Evolutionary conservation across 768 basidiomycete species (phyloP), one percentile per base, ranked within the genome.

Genomic region (Mycena alexandri): DNA sequence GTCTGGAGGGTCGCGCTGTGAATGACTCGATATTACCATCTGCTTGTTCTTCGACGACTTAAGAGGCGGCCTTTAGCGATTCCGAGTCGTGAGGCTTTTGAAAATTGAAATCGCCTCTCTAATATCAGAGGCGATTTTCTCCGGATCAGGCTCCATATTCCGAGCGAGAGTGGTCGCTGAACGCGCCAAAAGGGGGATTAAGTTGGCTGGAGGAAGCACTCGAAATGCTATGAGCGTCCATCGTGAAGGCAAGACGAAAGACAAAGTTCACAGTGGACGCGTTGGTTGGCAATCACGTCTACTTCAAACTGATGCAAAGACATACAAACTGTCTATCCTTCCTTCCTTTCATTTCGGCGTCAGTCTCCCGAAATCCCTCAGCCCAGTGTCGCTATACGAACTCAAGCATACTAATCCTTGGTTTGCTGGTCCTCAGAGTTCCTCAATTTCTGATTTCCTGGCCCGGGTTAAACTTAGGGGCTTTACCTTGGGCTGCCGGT

Each of bases 121-220:
- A n/a, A n/a, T n/a, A n/a, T n/a, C n/a, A n/a, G n/a, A n/a, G n/a
- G 59, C 63, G 38, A 65, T 61, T 57, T 70, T 58, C 47, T 65
- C 59, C 19, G 54, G 63, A 59, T 65, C 54, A 11, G 33, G 55
- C n/a, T 48, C 55, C 2, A 41, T 38, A 21, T 41, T 55, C 42
- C 63, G 57, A 56, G 8, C 4, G 29, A 13, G 13, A 36, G 48
- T 34, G 41, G 53, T 24, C 21, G 48, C 58, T 17, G 29, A 56
- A 33, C 68, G 68, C 44, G 68, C 61, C 61, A 38, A 36, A n/a
- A 2, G 54, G 48, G 11, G 62, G 47, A 48, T n/a, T 24, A 41
- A 34, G 29, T 50, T 33, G 63, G 24, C 63, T 61, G n/a, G 63
- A 61, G 6, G 58, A 61, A 36, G 46, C 12, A 13, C 19, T n/a